A percentile compares a stretch with the other conserved stretches of the same genome.
Conservation (phyloP, 1,139 yeast genomes). For the Nadsonia starkeyi-henricii region DNA sequence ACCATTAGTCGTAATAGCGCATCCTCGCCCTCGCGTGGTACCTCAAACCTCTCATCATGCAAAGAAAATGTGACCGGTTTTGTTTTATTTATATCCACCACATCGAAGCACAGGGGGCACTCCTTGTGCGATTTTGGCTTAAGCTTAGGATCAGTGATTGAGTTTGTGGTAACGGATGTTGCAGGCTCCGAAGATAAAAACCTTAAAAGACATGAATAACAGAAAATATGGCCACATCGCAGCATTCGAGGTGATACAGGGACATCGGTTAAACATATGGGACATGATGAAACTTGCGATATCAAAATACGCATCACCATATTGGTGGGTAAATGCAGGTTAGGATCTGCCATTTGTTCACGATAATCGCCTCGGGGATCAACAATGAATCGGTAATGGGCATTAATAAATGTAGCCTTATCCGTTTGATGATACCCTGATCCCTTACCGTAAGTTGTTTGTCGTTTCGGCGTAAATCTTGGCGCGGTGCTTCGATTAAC, state of each 20-base stretch:
- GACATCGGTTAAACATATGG: slow-evolving; percentile 75
- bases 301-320: slow-evolving; percentile 59
- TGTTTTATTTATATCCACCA: slow-evolving; percentile 43
- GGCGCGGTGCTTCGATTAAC: background rate
- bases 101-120: slow-evolving; percentile 76
- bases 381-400: slow-evolving; percentile 71
- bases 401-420: slow-evolving; percentile 69
- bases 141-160: slow-evolving; percentile 6
- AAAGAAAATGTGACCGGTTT: slow-evolving; percentile 54
- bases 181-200: slow-evolving; percentile 47
- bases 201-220: slow-evolving; percentile 67
- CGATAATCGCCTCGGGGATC: slow-evolving; percentile 41
- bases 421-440: slow-evolving; percentile 25
- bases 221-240: slow-evolving; percentile 84
- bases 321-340: slow-evolving; percentile 48
- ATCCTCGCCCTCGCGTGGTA: slow-evolving; percentile 49
- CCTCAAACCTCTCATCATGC: slow-evolving; percentile 42
- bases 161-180: too few relatives aligned
- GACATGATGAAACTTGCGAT: slow-evolving; percentile 67
- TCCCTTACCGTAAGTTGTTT: background rate
- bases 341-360: slow-evolving; percentile 56
- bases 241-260: slow-evolving; percentile 92
- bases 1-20: slow-evolving; percentile 57
- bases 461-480: slow-evolving; percentile 1
- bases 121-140: slow-evolving; percentile 41